phyloP scores from a whole-genome alignment of 148 eudicot species.

The Silene conica region DNA sequence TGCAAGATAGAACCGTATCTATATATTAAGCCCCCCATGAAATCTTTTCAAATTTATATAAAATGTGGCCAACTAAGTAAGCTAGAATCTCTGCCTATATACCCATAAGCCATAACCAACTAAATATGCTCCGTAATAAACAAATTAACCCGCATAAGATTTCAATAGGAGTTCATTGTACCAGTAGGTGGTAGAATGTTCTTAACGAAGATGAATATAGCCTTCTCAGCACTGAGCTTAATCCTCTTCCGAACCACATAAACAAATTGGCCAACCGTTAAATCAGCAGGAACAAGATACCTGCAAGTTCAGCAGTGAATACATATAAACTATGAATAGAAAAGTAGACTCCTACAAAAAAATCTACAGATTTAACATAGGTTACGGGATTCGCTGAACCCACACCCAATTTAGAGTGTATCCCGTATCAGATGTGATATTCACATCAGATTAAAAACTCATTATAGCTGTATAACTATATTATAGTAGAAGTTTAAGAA shows the following conservation, averaged over 20 bases:
- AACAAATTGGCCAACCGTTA: conserved; percentile 91
- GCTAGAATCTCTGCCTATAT: no score
- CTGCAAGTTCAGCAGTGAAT: conserved; percentile 29
- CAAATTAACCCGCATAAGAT: not conserved
- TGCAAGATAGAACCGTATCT: conserved; percentile 18
- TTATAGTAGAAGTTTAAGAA: not conserved
- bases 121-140: no score
- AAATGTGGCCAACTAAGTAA: no score
- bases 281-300: conserved; percentile 92
- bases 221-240: conserved; percentile 92
- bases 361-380: not conserved
- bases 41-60: not conserved
- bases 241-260: conserved; percentile 95
- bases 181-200: conserved; percentile 93
- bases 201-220: conserved; percentile 85
- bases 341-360: not conserved
- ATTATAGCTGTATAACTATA: not conserved
- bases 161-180: conserved; percentile 3
- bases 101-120: no score
- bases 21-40: not conserved
- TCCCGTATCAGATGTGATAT: not conserved
- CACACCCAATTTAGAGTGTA: not conserved
- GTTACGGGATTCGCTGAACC: not conserved
- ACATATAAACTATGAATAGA: not conserved
- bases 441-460: not conserved